phyloP scores from a whole-genome alignment of 371 early-diverging fungal species.

The Rhizomucor pusillus region DNA sequence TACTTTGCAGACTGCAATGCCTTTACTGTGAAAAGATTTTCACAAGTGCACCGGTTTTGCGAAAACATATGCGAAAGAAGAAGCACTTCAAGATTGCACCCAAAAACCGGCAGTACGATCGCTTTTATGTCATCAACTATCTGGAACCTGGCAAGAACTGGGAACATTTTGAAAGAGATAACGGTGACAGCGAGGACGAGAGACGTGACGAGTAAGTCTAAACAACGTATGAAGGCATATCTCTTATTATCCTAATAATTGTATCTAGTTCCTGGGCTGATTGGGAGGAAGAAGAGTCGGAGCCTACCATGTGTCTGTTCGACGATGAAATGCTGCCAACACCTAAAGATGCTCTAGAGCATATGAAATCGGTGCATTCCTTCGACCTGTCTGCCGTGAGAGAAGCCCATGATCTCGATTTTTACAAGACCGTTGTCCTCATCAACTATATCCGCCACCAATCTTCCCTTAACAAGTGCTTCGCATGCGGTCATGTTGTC shows the following conservation, averaged over 20 bases:
- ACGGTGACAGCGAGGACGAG: slow-evolving; percentile 77
- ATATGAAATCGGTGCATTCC: slow-evolving; percentile 70
- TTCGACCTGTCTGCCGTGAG: slow-evolving; percentile 74
- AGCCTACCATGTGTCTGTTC: slow-evolving; percentile 74
- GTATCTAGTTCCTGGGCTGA: slow-evolving; percentile 67
- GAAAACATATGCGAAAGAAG: slow-evolving; percentile 98
- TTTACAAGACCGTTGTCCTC: slow-evolving; percentile 81
- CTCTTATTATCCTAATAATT: not conserved
- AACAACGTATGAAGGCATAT: slow-evolving; percentile 2
- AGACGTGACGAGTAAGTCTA: slow-evolving; percentile 56
- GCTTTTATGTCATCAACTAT: slow-evolving; percentile 95
- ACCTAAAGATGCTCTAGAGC: slow-evolving; percentile 65
- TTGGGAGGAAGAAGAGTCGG: slow-evolving; percentile 77
- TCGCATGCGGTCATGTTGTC: slow-evolving; percentile 60
- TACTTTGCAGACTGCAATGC: slow-evolving; percentile 70
- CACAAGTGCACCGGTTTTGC: slow-evolving; percentile 81
- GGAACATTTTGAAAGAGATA: slow-evolving; percentile 83
- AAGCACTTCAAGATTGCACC: slow-evolving; percentile 95
- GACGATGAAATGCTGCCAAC: slow-evolving; percentile 63
- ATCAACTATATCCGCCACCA: slow-evolving; percentile 88
- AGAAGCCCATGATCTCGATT: slow-evolving; percentile 62
- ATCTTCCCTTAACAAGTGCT: slow-evolving; percentile 66
- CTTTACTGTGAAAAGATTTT: slow-evolving; percentile 95
- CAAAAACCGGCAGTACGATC: slow-evolving; percentile 87
- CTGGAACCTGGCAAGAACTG: slow-evolving; percentile 90